These are phyloP conservation scores for Nemania abortiva DNA, from an alignment of 2,329 filamentous ascomycete species.

Conservation along the genomic window DNA sequence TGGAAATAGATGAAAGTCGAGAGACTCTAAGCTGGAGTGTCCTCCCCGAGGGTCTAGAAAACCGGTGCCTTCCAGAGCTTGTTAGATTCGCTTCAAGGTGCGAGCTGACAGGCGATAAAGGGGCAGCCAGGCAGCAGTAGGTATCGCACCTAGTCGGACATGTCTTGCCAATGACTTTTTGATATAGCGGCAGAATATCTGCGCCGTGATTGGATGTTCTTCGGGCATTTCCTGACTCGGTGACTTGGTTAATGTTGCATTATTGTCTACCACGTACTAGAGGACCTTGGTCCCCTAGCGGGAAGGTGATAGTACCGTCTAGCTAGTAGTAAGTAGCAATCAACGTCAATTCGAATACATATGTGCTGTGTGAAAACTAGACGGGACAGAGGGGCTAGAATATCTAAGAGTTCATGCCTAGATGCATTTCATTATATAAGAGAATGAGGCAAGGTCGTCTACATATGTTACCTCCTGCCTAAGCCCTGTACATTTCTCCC, in stretches of 20 bases:
- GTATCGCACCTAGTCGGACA: constrained; percentile 20
- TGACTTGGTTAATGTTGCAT: neutral
- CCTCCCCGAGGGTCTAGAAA: constrained; percentile 17
- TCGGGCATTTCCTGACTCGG: constrained; percentile 5
- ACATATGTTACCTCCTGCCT: too few species aligned
- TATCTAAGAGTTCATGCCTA: too few species aligned
- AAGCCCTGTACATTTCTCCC: too few species aligned
- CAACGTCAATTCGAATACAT: neutral
- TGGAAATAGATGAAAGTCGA: constrained; percentile 40
- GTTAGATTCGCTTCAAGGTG: constrained; percentile 14
- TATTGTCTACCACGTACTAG: neutral
- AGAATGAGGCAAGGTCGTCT: too few species aligned
- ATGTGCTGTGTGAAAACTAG: neutral
- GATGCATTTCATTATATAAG: too few species aligned
- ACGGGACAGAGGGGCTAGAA: neutral
- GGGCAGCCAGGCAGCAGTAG: neutral
- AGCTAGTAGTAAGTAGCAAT: neutral
- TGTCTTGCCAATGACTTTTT: constrained; percentile 12
- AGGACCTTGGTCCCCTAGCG: neutral
- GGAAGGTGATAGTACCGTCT: neutral
- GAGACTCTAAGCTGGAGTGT: neutral
- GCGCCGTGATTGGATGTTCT: constrained; percentile 23
- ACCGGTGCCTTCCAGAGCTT: constrained; percentile 10
- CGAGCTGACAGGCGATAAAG: neutral
- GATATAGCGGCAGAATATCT: constrained; percentile 35